Conservation (phyloP, 2,329 filamentous ascomycete genomes). For the Venturia pyrina region DNA sequence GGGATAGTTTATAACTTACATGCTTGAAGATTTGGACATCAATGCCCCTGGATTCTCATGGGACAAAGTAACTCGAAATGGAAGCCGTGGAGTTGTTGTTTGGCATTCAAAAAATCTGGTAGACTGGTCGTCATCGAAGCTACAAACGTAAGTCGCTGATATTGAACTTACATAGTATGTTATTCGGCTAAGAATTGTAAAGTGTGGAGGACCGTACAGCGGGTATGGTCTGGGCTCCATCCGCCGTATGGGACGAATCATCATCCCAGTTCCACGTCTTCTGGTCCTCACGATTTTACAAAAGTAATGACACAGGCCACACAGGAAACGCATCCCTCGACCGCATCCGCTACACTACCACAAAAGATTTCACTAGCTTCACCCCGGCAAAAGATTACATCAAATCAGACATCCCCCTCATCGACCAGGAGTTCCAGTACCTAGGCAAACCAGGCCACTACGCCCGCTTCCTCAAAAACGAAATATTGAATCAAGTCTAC, state of each 20-base stretch:
- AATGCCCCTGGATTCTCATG: constrained; percentile 8
- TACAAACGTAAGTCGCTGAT: background rate
- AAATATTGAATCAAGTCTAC: constrained; percentile 3
- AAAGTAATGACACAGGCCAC: background rate
- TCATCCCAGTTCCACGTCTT: constrained; percentile 9
- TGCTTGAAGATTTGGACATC: constrained; percentile 6
- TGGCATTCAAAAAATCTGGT: constrained; percentile 1
- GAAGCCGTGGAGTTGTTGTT: constrained; percentile 9
- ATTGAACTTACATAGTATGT: background rate
- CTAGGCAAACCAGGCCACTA: constrained; percentile 9
- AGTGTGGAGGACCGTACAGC: constrained; percentile 3
- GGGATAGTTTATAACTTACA: background rate
- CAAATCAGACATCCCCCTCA: background rate
- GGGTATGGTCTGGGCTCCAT: constrained; percentile 10
- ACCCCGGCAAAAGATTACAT: constrained; percentile 5
- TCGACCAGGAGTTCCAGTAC: constrained; percentile 11
- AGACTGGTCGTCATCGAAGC: constrained; percentile 2
- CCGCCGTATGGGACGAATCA: constrained; percentile 6
- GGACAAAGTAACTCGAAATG: constrained; percentile 9
- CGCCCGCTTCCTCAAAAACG: constrained; percentile 9
- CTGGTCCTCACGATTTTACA: constrained; percentile 8
- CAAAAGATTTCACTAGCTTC: constrained; percentile 7
- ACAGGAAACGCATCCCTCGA: background rate
- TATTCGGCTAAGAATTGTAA: background rate
- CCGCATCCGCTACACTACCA: background rate